phyloP scores from a whole-genome alignment of 495 filamentous ascomycete genomes.

The Xylaria sp. region DNA sequence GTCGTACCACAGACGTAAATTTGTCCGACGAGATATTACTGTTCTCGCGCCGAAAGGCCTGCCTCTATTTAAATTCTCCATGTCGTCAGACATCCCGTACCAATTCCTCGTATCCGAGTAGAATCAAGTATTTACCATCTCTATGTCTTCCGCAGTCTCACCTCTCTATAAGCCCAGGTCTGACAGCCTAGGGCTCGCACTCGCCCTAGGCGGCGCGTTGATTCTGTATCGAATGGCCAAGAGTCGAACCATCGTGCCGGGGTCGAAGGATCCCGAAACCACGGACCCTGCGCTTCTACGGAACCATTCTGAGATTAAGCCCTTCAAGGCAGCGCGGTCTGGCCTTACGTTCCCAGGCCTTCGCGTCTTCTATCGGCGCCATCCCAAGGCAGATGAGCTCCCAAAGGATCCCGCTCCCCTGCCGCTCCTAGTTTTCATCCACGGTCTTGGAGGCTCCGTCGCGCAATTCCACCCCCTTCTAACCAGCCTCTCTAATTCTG shows the following conservation, averaged over 20 bases:
- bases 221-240: constrained; percentile 40
- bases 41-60: neutral
- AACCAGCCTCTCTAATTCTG: constrained; percentile 80
- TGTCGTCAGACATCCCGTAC: neutral
- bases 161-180: constrained; percentile 28
- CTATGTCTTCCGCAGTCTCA: constrained; percentile 30
- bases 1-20: constrained; percentile 13
- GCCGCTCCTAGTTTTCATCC: constrained; percentile 89
- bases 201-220: constrained; percentile 36
- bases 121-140: constrained; percentile 36
- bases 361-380: constrained; percentile 82
- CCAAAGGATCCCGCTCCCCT: constrained; percentile 73
- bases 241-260: constrained; percentile 34
- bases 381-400: constrained; percentile 80
- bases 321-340: constrained; percentile 67
- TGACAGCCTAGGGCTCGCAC: constrained; percentile 32
- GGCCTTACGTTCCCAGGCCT: constrained; percentile 75
- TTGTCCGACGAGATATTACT: neutral
- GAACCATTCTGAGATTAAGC: constrained; percentile 74
- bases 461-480: constrained; percentile 87
- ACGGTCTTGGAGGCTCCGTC: constrained; percentile 88
- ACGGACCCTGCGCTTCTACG: constrained; percentile 79
- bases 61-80: neutral
- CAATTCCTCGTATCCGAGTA: constrained; percentile 2
- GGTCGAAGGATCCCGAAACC: constrained; percentile 43